These are phyloP conservation scores for Exophiala bonariae DNA, from an alignment of 2,329 filamentous ascomycete genomes.

Conservation along the genomic window DNA sequence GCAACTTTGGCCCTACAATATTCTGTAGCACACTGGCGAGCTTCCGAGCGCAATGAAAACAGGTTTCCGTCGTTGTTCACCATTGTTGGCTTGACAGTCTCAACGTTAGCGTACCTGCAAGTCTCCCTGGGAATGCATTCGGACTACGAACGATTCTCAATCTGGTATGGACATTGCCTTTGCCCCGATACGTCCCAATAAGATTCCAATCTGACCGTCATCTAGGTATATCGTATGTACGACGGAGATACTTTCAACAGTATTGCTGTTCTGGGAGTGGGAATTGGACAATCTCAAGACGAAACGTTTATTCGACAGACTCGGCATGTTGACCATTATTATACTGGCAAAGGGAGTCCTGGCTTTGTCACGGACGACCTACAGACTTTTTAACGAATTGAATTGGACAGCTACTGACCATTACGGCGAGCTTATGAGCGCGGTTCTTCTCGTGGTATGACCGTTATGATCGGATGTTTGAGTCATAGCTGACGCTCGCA, in stretches of 20 bases:
- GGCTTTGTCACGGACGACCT: conserved; percentile 39
- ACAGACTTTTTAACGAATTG: conserved; percentile 10
- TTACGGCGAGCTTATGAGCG: conserved; percentile 38
- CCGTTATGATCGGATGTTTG: no score
- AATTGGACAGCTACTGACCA: conserved; percentile 36
- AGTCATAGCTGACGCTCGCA: conserved; percentile 11
- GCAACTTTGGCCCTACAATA: conserved; percentile 58
- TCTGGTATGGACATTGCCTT: conserved; percentile 43
- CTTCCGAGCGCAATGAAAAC: conserved; percentile 6
- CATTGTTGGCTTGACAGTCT: conserved; percentile 1
- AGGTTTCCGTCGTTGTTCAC: conserved; percentile 7
- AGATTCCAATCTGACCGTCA: conserved; percentile 22
- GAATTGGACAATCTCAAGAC: conserved; percentile 60
- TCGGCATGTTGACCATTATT: conserved; percentile 64
- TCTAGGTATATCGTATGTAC: conserved; percentile 57
- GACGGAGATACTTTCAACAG: conserved; percentile 53
- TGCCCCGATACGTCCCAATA: no score
- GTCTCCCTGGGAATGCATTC: no score
- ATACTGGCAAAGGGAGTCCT: conserved; percentile 67
- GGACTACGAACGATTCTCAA: conserved; percentile 32
- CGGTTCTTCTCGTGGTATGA: conserved; percentile 12
- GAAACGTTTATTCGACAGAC: conserved; percentile 63
- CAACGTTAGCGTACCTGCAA: no score
- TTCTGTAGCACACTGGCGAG: conserved; percentile 29
- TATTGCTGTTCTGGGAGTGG: conserved; percentile 56